Base-by-base conservation (phyloP, 2,329 filamentous ascomycete species). In the Lecanoromycetidae sp. region DNA sequence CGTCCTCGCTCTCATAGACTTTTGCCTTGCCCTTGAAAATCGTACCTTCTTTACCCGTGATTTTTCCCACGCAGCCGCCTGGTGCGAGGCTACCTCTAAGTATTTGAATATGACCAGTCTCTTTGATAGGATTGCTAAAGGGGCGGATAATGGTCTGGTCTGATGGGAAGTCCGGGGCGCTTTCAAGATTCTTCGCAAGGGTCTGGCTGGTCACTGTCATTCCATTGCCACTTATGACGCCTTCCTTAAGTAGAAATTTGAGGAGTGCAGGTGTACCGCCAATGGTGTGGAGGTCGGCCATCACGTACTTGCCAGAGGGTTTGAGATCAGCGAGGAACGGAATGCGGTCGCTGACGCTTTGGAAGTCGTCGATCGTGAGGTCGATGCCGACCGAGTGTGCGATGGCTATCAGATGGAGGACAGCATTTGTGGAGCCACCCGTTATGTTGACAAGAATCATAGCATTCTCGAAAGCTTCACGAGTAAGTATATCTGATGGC, bases 331-430 rank as follows among this genome's bases (percentile, higher is more conserved):
- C 84, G 20, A 91, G 72, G 71, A 87, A 82, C 19, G 85, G 85
- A 15, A 75, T 86, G 40, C 79, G 76, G 68, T 91, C 80, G 0
- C 83, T 87, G 41, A 90, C 82, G 56, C 74, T 69, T 68, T 91
- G 85, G 77, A 90, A 90, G 66, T 91, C 85, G 57, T 91, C 85
- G 50, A 91, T 82, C 38, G 82, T 86, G 46, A 91, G 76, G 64
- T 86, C 84, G 61, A 91, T 75, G 57, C 84, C 85, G 19, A 87
- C 84, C 5, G 81, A 75, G 66, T 90, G 82, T 51, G 85, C 85
- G 48, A 90, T 87, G 58, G 85, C 85, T 60, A 91, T 85, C 39
- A 91, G 66, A 64, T 91, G 85, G 37, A 91, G 76, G 29, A 91
- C 85, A 32, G 85, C 85, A 64, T 91, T 91, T 54, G 85, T 91